Evolutionary conservation across 108 stramenopile genomes (phyloP), one percentile per base, ranked within the genome.

Genomic region (Nitzschia palea): DNA sequence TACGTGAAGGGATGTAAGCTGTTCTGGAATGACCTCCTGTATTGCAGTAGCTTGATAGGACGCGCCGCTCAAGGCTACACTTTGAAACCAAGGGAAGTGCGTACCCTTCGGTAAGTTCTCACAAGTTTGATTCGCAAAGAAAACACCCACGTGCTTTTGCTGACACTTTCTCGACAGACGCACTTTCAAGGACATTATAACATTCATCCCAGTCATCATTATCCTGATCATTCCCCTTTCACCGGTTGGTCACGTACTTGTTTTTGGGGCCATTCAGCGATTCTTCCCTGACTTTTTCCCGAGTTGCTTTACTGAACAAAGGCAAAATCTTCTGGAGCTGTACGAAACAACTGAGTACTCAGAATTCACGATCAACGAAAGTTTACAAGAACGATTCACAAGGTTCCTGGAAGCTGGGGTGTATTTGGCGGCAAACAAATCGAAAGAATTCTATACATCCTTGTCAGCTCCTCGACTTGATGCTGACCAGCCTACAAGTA

Each of bases 281-380:
- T 90, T 97, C 68, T 98, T 95, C 64, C 97, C 97, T 18, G 95
- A 95, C 62, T 98, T 98, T 70, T 98, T 98, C 74, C 97, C 97
- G 27, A 94, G 90, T 68, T 96, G 96, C 67, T 98, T 94, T 64
- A 96, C 97, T 3, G 96, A 98, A 68, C 79, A 94, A 52, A 77
- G 97, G 28, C 97, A 97, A 74, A 98, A 98, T 75, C 75, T 98
- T 6, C 71, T 96, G 30, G 79, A 90, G 60, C 70, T 94, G 12
- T 90, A 94, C 72, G 93, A 94, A 70, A 89, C 80, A 12, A 85
- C 93, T 2, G 93, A 94, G 55, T 94, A 87, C 64, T 85, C 86
- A 12, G 93, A 85, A 40, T 82, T 94, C 10, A 85, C 79, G 23
- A 94, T 94, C 62, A 79, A 94, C 47, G 93, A 94, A 66, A 87